A percentile compares a stretch with the other conserved stretches of the same genome.
phyloP scores from a whole-genome alignment of 1,284 basidiomycete genomes.

The Leucoagaricus sp. region DNA sequence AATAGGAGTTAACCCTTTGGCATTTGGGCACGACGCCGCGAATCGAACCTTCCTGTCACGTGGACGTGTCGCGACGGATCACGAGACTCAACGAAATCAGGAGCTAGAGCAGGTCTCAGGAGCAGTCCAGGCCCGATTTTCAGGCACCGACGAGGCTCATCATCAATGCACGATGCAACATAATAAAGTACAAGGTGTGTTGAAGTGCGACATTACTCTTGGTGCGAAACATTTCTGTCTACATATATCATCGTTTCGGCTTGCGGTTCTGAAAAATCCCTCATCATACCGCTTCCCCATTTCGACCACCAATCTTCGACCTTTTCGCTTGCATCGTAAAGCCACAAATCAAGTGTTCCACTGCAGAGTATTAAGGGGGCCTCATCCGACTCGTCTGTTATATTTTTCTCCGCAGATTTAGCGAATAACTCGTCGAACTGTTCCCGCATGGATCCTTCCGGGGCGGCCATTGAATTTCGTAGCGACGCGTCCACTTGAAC shows the following conservation, averaged over 20 bases:
- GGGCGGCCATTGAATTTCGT: slow-evolving; percentile 38
- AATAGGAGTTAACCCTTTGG: not conserved
- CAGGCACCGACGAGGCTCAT: no score
- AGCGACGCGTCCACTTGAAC: slow-evolving; percentile 42
- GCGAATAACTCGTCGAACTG: slow-evolving; percentile 40
- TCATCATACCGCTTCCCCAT: slow-evolving; percentile 38
- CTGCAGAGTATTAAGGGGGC: slow-evolving; percentile 39
- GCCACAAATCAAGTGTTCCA: slow-evolving; percentile 39
- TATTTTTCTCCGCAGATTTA: slow-evolving; percentile 29
- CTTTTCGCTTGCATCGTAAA: slow-evolving; percentile 40
- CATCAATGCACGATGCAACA: no score
- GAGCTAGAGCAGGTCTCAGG: not conserved
- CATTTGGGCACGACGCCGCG: slow-evolving; percentile 12
- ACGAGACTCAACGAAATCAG: not conserved
- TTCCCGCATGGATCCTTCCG: slow-evolving; percentile 40
- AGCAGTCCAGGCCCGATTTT: not conserved
- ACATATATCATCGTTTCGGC: not conserved
- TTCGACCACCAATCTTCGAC: slow-evolving; percentile 54
- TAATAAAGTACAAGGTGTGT: not conserved
- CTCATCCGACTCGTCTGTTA: slow-evolving; percentile 40
- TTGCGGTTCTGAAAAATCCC: slow-evolving; percentile 15
- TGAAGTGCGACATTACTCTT: not conserved
- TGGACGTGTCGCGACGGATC: slow-evolving; percentile 14
- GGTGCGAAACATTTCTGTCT: slow-evolving; percentile 7
- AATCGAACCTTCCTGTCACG: slow-evolving; percentile 11